phyloP scores from a whole-genome alignment of 2,329 filamentous ascomycete species.

The Scedosporium dehoogii region DNA sequence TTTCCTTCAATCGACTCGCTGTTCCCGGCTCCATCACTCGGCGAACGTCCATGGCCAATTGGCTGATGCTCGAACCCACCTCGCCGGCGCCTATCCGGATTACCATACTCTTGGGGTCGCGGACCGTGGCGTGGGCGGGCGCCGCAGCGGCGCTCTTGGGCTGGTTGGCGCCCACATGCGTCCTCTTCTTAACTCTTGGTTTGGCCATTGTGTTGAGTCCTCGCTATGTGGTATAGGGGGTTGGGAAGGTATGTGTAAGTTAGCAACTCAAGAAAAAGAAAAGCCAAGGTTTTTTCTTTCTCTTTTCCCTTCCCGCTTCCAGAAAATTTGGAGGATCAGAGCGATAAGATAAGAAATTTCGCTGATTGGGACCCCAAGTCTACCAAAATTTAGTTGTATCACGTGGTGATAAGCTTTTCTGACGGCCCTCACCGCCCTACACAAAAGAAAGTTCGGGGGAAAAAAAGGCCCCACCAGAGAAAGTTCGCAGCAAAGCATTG shows the following conservation, averaged over 20 bases:
- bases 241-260: background rate
- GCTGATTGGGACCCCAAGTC: background rate
- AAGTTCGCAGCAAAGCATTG: background rate
- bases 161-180: conserved; percentile 61
- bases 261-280: background rate
- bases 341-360: conserved; percentile 9
- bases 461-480: conserved; percentile 20
- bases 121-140: conserved; percentile 51
- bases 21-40: conserved; percentile 94
- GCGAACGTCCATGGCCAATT: conserved; percentile 84
- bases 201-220: conserved; percentile 55
- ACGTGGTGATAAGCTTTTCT: conserved; percentile 8
- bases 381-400: background rate
- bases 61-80: conserved; percentile 82
- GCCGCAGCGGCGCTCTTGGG: conserved; percentile 42
- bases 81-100: conserved; percentile 93
- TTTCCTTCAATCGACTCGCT: conserved; percentile 78
- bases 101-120: conserved; percentile 91
- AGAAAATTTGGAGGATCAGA: conserved; percentile 10
- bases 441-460: conserved; percentile 24
- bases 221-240: conserved; percentile 6
- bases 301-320: background rate
- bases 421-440: background rate
- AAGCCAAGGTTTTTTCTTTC: background rate
- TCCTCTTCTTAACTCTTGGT: conserved; percentile 77